Evolutionary conservation across 129 eudicot genomes (phyloP), one percentile per base, ranked within the genome.

Genomic region (Flaveria ramosissima): DNA sequence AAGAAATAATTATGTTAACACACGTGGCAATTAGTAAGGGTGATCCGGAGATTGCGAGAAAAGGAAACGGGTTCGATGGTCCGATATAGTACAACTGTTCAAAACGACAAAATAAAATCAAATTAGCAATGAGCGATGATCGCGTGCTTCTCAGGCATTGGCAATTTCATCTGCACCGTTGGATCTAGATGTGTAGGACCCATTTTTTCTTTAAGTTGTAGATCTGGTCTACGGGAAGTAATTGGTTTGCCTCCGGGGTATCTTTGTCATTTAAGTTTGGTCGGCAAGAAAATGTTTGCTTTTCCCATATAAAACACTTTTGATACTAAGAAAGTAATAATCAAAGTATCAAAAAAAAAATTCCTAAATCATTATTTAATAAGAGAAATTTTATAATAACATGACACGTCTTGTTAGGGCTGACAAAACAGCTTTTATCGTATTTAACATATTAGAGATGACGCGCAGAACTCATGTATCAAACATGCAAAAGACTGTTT

Each of bases 11-110:
- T 41, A 47, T 76, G 47, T 32, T n/a, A 48, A 43, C 80, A 86
- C 94, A 84, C 84, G 87, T 86, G 94, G 84, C 60, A 39, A 39
- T 32, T 21, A 83, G 64, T 81, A 42, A 70, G 78, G 70, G 14
- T 79, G 85, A 78, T 85, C 90, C 87, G 87, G 86, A 81, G 85
- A 82, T 89, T 76, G 85, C 83, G 82, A 84, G 76, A 85, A 72
- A 61, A 32, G 61, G 61, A 76, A 81, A 16, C 24, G 69, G 74
- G 75, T 74, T 85, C 42, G 79, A 83, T 82, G 86, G 78, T 77
- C 47, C 9, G 78, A 81, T 84, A 78, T 63, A 67, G 82, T 77
- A 82, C 81, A 85, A 73, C 71, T 74, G 78, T 70, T 68, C 16
- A 26, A 56, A 78, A 74, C 83, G 86, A 85, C 79, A 82, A 82